phyloP scores from a whole-genome alignment of 345 rosid genomes.

The Leavenworthia alabamica region DNA sequence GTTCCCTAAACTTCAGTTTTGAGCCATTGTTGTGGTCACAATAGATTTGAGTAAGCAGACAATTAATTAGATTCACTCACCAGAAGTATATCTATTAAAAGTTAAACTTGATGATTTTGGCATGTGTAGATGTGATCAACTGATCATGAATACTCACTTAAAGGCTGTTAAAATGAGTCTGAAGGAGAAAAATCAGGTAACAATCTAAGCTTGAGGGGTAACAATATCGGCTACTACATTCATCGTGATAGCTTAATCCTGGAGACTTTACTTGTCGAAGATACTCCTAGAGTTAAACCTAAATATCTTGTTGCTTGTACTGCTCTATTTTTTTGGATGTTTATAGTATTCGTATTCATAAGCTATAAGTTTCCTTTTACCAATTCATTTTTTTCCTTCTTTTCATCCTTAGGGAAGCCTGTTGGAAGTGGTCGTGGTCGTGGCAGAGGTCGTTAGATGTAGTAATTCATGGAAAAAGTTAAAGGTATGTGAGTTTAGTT shows the following conservation, averaged over 20 bases:
- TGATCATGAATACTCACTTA: constrained; percentile 98
- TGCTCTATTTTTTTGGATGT: constrained; percentile 28
- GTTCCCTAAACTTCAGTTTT: neutral
- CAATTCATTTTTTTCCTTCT: neutral
- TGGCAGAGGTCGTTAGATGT: constrained; percentile 70
- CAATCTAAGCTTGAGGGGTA: no score
- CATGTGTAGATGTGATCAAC: constrained; percentile 96
- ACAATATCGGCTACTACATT: constrained; percentile 91
- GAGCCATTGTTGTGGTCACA: neutral
- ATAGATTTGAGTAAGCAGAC: neutral
- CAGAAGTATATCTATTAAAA: neutral
- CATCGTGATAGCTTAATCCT: constrained; percentile 97
- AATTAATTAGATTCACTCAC: neutral
- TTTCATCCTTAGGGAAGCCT: constrained; percentile 47
- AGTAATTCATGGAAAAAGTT: no score
- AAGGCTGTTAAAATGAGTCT: constrained; percentile 84
- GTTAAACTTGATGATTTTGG: constrained; percentile 11
- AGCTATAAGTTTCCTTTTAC: neutral
- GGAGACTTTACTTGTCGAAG: constrained; percentile 95
- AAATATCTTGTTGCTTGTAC: constrained; percentile 95
- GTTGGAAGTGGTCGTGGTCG: constrained; percentile 86
- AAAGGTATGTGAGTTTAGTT: constrained; percentile 1
- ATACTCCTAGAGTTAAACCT: constrained; percentile 90
- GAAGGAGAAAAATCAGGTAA: constrained; percentile 93
- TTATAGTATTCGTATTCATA: neutral